Conservation (phyloP, 2,329 filamentous ascomycete genomes). For the Fusarium scirpi region DNA sequence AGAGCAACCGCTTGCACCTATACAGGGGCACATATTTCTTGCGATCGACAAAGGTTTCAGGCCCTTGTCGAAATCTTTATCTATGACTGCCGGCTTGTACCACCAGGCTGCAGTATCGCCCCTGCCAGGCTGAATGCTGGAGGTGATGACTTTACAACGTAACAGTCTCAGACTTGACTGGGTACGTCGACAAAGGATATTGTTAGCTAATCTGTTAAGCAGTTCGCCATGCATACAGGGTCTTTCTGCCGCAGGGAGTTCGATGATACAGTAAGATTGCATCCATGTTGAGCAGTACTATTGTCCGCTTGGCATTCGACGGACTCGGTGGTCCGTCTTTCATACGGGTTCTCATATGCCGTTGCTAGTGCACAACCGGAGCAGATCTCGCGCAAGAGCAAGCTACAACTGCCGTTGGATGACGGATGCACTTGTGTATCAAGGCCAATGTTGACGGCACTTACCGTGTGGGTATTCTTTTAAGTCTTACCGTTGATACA, state of each 20-base stretch:
- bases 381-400: not conserved
- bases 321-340: not conserved
- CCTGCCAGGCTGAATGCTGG: not conserved
- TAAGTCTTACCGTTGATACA: constrained; percentile 22
- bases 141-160: not conserved
- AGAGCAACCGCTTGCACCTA: not conserved
- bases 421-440: not conserved
- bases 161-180: constrained; percentile 5
- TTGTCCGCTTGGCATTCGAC: not conserved
- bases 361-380: not conserved
- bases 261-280: not conserved
- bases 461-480: constrained; percentile 3
- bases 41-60: constrained; percentile 9
- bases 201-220: not conserved
- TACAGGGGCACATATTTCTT: constrained; percentile 9
- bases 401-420: constrained; percentile 3
- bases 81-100: constrained; percentile 20
- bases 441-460: not conserved
- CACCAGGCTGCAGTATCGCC: not conserved
- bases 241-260: not conserved
- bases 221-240: constrained; percentile 2
- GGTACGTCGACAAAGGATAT: not conserved
- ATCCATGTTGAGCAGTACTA: not conserved
- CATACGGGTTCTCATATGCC: not conserved
- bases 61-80: constrained; percentile 18